phyloP scores from a whole-genome alignment of 2,329 filamentous ascomycete species.

The Dothidotthia symphoricarpi region DNA sequence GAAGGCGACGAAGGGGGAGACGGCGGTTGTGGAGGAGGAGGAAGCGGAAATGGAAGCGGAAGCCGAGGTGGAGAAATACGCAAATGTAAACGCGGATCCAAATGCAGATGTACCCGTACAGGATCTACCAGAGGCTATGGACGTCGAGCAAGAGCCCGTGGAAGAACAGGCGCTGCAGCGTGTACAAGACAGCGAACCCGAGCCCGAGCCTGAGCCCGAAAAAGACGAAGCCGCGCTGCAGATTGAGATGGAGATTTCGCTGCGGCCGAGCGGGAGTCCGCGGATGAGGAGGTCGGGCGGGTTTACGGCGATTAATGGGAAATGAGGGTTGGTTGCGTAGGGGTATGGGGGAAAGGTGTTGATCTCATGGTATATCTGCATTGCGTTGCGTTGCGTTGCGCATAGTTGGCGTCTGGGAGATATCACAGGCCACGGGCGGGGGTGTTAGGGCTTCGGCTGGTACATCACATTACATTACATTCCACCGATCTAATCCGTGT shows the following conservation, averaged over 20 bases:
- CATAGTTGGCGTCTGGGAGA: too few relatives aligned
- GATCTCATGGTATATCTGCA: too few relatives aligned
- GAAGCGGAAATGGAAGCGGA: slow-evolving; percentile 10
- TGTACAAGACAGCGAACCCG: slow-evolving; percentile 24
- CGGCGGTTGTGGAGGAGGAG: not conserved
- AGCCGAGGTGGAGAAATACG: slow-evolving; percentile 2
- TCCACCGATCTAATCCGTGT: too few relatives aligned
- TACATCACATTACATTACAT: too few relatives aligned
- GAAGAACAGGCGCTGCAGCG: too few relatives aligned
- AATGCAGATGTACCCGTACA: slow-evolving; percentile 1
- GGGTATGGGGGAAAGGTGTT: too few relatives aligned
- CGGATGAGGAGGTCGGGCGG: slow-evolving; percentile 16
- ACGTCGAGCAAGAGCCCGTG: slow-evolving; percentile 6
- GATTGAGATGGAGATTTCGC: slow-evolving; percentile 42
- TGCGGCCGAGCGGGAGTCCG: slow-evolving; percentile 9
- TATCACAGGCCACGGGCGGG: too few relatives aligned
- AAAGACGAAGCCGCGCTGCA: too few relatives aligned
- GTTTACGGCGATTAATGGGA: slow-evolving; percentile 38
- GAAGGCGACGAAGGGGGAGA: not conserved
- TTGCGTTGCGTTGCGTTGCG: too few relatives aligned
- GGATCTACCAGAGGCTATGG: slow-evolving; percentile 6
- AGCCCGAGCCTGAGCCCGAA: slow-evolving; percentile 32
- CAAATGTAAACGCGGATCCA: slow-evolving; percentile 1
- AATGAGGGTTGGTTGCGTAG: slow-evolving; percentile 12
- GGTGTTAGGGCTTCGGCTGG: too few relatives aligned